Percentiles rank a stretch among this genome's conserved stretches.
phyloP scores from a whole-genome alignment of 176 grass and related monocot species.

The Oryza glumipatula region DNA sequence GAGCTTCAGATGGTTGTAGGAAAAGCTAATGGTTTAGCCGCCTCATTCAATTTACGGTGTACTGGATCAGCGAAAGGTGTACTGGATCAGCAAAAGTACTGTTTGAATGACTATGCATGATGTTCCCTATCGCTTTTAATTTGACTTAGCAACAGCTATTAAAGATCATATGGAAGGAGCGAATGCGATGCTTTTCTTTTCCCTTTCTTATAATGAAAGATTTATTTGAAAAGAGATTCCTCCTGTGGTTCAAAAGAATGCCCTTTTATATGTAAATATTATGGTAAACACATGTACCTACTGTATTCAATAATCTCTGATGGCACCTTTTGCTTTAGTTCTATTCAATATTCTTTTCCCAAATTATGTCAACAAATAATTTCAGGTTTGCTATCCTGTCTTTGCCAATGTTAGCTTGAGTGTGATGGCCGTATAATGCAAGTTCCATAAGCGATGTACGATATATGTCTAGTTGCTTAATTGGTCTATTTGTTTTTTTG shows the following conservation, averaged over 20 bases:
- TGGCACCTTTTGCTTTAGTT: background rate
- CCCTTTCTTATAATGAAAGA: background rate
- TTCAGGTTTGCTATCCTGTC: constrained; percentile 2
- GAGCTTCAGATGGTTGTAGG: background rate
- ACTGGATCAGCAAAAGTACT: background rate
- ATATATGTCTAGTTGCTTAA: background rate
- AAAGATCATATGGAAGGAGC: background rate
- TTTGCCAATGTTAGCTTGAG: background rate
- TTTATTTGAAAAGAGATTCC: constrained; percentile 7
- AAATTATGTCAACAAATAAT: background rate
- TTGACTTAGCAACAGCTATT: background rate
- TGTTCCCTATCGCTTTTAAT: background rate
- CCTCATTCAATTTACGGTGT: background rate
- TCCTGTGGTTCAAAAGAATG: background rate
- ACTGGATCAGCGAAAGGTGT: background rate
- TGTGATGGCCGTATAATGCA: background rate
- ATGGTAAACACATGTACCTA: background rate
- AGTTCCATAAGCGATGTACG: background rate
- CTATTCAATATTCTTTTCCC: background rate
- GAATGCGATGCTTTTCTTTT: background rate
- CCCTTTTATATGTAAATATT: background rate
- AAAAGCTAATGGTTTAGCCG: background rate
- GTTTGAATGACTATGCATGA: background rate
- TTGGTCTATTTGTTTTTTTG: background rate
- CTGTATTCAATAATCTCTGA: background rate